phyloP scores from a whole-genome alignment of 2,329 filamentous ascomycete genomes.

The Diaporthe sp. region DNA sequence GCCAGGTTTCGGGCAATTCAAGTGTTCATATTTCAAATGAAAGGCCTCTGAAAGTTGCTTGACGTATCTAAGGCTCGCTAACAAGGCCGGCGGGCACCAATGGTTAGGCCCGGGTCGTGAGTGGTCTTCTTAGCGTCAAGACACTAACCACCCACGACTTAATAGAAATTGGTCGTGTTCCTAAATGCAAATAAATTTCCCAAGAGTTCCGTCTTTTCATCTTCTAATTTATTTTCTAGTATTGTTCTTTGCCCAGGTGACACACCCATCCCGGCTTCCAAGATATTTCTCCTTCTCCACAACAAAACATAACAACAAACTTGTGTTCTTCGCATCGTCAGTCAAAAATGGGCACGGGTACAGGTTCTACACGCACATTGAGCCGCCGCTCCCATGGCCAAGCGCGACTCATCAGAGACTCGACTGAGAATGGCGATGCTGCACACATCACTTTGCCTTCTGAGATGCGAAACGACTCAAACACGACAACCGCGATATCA shows the following conservation, averaged over 20 bases:
- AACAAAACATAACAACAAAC: too few relatives aligned
- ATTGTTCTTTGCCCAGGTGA: too few relatives aligned
- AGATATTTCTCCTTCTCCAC: too few relatives aligned
- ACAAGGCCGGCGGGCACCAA: background rate
- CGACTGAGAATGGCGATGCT: background rate
- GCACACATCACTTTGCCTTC: background rate
- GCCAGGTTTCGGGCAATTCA: too few relatives aligned
- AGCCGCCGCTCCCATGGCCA: background rate
- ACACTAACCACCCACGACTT: background rate
- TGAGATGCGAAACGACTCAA: background rate
- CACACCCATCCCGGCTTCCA: background rate
- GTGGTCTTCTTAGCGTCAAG: background rate
- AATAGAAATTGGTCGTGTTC: background rate
- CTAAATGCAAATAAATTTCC: background rate
- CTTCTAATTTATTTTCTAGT: background rate
- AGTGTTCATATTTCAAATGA: too few relatives aligned
- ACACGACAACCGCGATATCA: background rate
- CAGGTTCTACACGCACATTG: background rate
- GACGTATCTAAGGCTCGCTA: too few relatives aligned
- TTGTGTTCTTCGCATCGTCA: background rate
- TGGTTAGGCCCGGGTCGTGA: background rate
- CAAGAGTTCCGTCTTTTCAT: background rate
- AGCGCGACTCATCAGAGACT: too few relatives aligned
- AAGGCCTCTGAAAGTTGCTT: too few relatives aligned
- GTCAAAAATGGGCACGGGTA: background rate